Conservation (phyloP, 148 eudicot species). For the Amaranthus palmeri region DNA sequence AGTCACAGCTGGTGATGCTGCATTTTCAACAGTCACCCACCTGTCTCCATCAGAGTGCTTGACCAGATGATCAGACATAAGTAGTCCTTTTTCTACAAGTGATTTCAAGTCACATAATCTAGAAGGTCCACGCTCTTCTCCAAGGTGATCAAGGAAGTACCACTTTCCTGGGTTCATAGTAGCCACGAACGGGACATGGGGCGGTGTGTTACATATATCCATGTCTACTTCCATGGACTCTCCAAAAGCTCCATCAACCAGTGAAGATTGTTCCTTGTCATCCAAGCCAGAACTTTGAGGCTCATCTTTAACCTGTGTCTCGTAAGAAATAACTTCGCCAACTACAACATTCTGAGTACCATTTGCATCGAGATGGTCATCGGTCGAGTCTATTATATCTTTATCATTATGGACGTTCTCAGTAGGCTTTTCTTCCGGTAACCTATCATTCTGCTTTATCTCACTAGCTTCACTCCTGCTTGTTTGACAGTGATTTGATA, state of each 20-base stretch:
- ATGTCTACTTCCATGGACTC: conserved; percentile 99
- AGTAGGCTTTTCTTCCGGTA: conserved; percentile 41
- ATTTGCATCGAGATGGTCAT: conserved; percentile 37
- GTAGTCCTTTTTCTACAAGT: conserved; percentile 69
- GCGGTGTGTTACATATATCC: conserved; percentile 98
- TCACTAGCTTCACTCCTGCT: conserved; percentile 49
- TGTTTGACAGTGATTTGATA: conserved; percentile 33
- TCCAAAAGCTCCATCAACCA: conserved; percentile 44
- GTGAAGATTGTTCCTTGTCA: conserved; percentile 31
- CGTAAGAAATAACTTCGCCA: conserved; percentile 30
- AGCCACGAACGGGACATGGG: conserved; percentile 54
- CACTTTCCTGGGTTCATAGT: conserved; percentile 63
- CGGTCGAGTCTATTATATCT: conserved; percentile 25
- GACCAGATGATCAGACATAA: conserved; percentile 81
- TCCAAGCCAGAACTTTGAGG: conserved; percentile 27
- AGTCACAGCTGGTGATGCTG: conserved; percentile 74
- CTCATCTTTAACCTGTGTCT: conserved; percentile 32
- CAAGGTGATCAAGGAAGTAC: conserved; percentile 77
- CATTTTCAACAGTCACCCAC: conserved; percentile 97
- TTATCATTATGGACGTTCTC: conserved; percentile 36
- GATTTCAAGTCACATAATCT: conserved; percentile 65
- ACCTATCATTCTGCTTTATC: conserved; percentile 38
- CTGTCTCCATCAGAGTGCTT: conserved; percentile 83
- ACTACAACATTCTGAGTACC: conserved; percentile 31
- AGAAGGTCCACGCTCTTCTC: conserved; percentile 81